Evolutionary conservation across 106 monocot genomes (phyloP).

Genomic region (Dendrobium huoshanense): DNA sequence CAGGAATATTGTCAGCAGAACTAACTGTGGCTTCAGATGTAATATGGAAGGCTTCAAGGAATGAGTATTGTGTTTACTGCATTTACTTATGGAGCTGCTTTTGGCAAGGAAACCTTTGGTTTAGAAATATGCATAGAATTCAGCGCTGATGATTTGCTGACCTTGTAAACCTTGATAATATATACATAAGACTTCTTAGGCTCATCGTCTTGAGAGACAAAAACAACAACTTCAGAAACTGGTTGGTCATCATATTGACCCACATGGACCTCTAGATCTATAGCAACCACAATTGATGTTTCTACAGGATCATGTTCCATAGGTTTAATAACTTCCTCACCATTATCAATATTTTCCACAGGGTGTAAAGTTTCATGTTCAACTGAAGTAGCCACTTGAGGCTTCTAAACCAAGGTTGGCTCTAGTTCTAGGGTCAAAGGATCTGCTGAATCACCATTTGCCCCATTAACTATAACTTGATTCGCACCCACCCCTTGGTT

Average conservation of each 20-base stretch:
- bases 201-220: constrained; percentile 22
- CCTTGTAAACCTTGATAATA: constrained; percentile 49
- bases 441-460: constrained; percentile 16
- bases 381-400: not conserved
- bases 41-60: constrained; percentile 24
- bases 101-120: constrained; percentile 9
- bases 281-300: constrained; percentile 9
- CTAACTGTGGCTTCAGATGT: constrained; percentile 18
- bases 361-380: constrained; percentile 1
- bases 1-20: constrained; percentile 14
- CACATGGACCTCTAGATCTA: constrained; percentile 7
- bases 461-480: constrained; percentile 16
- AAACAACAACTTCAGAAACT: constrained; percentile 2
- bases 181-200: constrained; percentile 73
- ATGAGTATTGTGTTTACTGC: not conserved
- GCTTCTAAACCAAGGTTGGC: constrained; percentile 9
- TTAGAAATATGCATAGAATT: constrained; percentile 24
- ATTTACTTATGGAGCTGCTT: not conserved
- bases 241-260: constrained; percentile 4
- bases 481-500: constrained; percentile 13
- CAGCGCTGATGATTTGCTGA: constrained; percentile 7
- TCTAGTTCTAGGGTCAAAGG: constrained; percentile 15
- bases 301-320: constrained; percentile 14
- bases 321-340: constrained; percentile 8
- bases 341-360: constrained; percentile 7